Base-by-base conservation (phyloP, 2,329 filamentous ascomycete species). In the Exophiala viscosa region DNA sequence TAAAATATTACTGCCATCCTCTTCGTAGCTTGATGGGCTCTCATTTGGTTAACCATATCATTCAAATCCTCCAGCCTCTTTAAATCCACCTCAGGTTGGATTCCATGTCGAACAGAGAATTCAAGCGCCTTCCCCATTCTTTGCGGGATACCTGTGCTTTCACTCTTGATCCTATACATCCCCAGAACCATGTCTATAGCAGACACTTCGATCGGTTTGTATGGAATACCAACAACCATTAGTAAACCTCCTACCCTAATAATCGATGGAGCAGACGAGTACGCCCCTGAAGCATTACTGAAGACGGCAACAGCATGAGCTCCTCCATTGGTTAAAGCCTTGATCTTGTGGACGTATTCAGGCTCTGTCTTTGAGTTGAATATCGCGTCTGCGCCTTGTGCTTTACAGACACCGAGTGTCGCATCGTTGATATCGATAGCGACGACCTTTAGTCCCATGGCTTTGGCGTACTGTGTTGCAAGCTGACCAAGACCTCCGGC, bases 331-430 rank as follows among this genome's bases (percentile, higher is more conserved):
- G 73, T 73, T 20, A 74, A 60, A 44, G 66, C 67, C 63, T 73
- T 73, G 45, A 76, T 64, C 47, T 73, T 65, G 5, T 66, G 63
- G 7, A 66, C 60, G 50, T 72, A 73, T 45, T 70, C 57, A 6
- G 67, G 60, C 54, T 71, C 67, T 2, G 65, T 69, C 46, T 64
- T 64, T n/a, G 71, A 70, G 62, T 75, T 75, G 64, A 74, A 72
- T n/a, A 69, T 60, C 8, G 66, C 65, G 48, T 73, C 72, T 20
- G 73, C 73, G 34, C 73, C 70, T 28, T 70, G 66, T 33, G 67
- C 66, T 45, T 65, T 71, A 13, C 68, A 66, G 54, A 70, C 67
- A 17, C 67, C 65, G 1, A 75, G 68, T 46, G 72, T 72, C 3
- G 64, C 64, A 50, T 76, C 70, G 47, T 71, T 73, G 45, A 60